phyloP scores from a whole-genome alignment of 495 filamentous ascomycete genomes.

The Hyaloscypha finlandica region DNA sequence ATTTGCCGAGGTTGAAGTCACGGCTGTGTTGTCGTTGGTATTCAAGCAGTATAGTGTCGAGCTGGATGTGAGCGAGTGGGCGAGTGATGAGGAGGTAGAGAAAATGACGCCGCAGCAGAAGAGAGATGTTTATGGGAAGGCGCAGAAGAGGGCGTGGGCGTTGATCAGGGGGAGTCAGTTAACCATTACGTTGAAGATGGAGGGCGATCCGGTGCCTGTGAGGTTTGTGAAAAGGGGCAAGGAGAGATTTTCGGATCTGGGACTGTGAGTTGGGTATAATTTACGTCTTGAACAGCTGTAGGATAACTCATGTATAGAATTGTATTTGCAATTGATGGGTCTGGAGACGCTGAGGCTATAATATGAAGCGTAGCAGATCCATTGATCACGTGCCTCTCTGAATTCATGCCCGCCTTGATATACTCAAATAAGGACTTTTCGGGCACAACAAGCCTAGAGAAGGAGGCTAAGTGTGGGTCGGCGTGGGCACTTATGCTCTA shows the following conservation, averaged over 20 bases:
- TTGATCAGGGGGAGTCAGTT: neutral
- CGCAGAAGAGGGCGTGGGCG: neutral
- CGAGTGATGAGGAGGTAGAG: neutral
- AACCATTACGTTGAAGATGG: neutral
- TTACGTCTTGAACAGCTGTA: neutral
- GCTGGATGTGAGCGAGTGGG: neutral
- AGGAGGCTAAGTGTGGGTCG: no score
- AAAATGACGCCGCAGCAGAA: neutral
- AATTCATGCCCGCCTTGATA: no score
- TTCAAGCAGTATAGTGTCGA: neutral
- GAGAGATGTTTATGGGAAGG: neutral
- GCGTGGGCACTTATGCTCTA: no score
- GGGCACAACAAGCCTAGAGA: no score
- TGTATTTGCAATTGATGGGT: no score
- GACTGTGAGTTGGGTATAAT: neutral
- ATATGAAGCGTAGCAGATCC: no score
- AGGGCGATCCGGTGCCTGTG: neutral
- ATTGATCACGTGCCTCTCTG: no score
- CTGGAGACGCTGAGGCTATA: no score
- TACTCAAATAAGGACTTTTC: no score
- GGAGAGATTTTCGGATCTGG: neutral
- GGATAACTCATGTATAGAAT: no score
- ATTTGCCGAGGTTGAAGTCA: neutral
- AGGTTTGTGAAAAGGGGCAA: neutral
- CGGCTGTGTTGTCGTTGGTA: neutral